phyloP scores from a whole-genome alignment of 306 rosid species.

The Dryas drummondii region DNA sequence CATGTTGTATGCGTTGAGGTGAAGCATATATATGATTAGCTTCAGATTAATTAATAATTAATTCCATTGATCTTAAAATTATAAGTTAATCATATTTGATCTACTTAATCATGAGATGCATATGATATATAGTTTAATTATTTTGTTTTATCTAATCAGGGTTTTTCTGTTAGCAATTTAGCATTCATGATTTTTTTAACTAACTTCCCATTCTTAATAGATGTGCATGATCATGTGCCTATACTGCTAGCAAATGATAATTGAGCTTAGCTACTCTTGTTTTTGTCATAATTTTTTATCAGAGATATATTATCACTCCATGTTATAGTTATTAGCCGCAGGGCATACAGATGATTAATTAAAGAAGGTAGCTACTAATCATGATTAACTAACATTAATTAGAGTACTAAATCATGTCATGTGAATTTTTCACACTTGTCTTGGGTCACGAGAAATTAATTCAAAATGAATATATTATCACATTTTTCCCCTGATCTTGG shows the following conservation, averaged over 20 bases:
- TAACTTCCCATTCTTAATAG: background rate
- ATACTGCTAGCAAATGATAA: slow-evolving; percentile 1
- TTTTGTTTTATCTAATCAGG: background rate
- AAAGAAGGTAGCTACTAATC: too few relatives aligned
- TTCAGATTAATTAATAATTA: background rate
- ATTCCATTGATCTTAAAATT: background rate
- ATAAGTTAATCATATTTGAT: background rate
- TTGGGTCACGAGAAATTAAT: background rate
- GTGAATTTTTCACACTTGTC: slow-evolving; percentile 13
- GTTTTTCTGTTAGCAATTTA: background rate
- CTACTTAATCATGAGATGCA: slow-evolving; percentile 1
- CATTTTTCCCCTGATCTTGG: slow-evolving; percentile 9
- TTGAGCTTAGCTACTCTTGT: background rate
- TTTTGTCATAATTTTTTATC: background rate
- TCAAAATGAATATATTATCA: background rate
- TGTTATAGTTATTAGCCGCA: slow-evolving; percentile 4
- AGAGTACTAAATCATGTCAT: slow-evolving; percentile 10
- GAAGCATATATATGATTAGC: background rate
- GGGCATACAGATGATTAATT: background rate
- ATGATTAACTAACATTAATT: slow-evolving; percentile 1
- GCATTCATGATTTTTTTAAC: background rate
- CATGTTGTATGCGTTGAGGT: background rate
- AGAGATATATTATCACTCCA: slow-evolving; percentile 19
- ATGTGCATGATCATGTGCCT: slow-evolving; percentile 12
- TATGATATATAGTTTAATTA: background rate